Evolutionary conservation across 768 basidiomycete species (phyloP), one percentile per base, ranked within the genome.

Genomic region (Chlorophyllum brunneum): DNA sequence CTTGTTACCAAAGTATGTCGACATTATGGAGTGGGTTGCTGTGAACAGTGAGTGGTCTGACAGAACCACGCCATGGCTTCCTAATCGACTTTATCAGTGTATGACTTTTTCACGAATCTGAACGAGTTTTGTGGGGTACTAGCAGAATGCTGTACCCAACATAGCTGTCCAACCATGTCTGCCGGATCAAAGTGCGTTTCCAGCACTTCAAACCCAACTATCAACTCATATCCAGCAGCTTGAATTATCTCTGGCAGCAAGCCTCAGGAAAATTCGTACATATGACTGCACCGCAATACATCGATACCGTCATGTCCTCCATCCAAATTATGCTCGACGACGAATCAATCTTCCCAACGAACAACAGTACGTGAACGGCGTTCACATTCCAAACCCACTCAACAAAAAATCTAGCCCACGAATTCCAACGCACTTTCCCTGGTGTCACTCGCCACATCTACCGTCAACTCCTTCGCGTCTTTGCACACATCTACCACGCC

Each of bases 231-330:
- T 20, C 20, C 52, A 31, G n/a, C 63, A 95, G 92, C 53, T 78
- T 98, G 67, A 95, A 87, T 66, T 98, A 98, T 72, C 93, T 93
- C 4, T 99, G 97, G 97, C 62, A 98, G 98, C 69, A 88, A 92
- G 64, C 91, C 88, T 67, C 90, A 92, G 48, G 51, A 26, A 93
- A 93, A 65, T 87, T 84, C 56, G 89, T 98, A 27, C 82, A 93
- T 60, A 76, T 99, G 0, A 87, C 97, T 15, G 95, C 95, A 11
- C 92, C 95, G 4, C 94, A 92, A 7, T 98, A 98, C 70, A 93
- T 98, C 57, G 97, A 98, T 75, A 98, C 95, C 65, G 95, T 98
- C 50, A 94, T 98, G 89, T 94, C 95, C 16, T 98, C 95, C 92
- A 81, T 97, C 4, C 95, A 98, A 66, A 95, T 95, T 63, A 76